phyloP scores from a whole-genome alignment of 179 eudicot species.

The Silene noctiflora region DNA sequence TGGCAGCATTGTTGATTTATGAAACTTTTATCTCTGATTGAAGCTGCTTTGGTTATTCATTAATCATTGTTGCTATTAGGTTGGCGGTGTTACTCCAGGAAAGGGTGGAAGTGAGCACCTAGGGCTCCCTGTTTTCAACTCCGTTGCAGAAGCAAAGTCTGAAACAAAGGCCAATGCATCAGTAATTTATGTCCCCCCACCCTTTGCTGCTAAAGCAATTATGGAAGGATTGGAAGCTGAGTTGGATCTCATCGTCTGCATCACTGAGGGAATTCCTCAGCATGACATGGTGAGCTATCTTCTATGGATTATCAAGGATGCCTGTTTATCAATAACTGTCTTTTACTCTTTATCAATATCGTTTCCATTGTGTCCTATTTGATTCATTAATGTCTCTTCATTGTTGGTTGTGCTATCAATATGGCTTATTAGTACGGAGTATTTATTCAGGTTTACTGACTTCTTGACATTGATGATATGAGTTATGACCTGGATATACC shows the following conservation, averaged over 20 bases:
- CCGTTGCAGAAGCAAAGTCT: conserved; percentile 96
- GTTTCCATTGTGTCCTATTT: background rate
- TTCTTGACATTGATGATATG: too few species aligned
- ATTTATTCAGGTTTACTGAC: too few species aligned
- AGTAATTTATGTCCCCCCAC: conserved; percentile 94
- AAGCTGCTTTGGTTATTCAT: background rate
- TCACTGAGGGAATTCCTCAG: conserved; percentile 92
- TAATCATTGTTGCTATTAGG: conserved; percentile 39
- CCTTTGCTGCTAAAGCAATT: conserved; percentile 97
- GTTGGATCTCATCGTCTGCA: conserved; percentile 87
- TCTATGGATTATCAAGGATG: too few species aligned
- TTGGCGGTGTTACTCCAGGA: conserved; percentile 97
- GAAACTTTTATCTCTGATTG: too few species aligned
- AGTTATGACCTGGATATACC: too few species aligned
- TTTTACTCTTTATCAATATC: background rate
- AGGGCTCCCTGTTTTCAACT: conserved; percentile 92
- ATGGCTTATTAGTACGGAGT: too few species aligned
- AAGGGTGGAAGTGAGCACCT: conserved; percentile 98
- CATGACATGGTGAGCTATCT: conserved; percentile 66
- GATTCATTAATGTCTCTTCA: too few species aligned
- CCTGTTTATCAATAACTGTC: background rate
- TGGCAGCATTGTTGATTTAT: too few species aligned
- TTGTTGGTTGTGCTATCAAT: too few species aligned
- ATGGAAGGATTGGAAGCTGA: conserved; percentile 97
- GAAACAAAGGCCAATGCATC: conserved; percentile 97